phyloP scores from a whole-genome alignment of 768 basidiomycete species.

The Xerocomus spinulosus region DNA sequence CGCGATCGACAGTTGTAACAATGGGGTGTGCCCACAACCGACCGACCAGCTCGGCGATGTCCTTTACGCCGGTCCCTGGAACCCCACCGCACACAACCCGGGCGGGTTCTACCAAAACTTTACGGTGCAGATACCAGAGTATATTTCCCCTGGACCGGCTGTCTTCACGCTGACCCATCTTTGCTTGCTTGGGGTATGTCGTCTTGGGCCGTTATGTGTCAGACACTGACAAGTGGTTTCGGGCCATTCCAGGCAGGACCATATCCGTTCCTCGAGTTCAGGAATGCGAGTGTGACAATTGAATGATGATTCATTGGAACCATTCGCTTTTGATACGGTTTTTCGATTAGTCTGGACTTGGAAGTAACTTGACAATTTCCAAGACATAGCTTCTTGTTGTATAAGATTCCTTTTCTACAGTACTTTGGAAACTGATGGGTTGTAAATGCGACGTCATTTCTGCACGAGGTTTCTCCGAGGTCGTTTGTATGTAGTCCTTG shows the following conservation, averaged over 20 bases:
- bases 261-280: constrained; percentile 27
- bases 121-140: constrained; percentile 12
- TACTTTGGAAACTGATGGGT: no score
- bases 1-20: constrained; percentile 13
- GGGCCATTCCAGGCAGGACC: constrained; percentile 17
- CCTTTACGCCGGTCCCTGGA: constrained; percentile 29
- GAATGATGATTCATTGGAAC: neutral
- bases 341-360: neutral
- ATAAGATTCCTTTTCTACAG: no score
- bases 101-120: constrained; percentile 30
- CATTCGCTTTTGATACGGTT: neutral
- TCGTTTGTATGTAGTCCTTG: no score
- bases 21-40: constrained; percentile 15
- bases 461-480: no score
- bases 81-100: constrained; percentile 12
- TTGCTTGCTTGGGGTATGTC: constrained; percentile 28
- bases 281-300: constrained; percentile 22
- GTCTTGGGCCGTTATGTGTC: neutral
- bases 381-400: neutral
- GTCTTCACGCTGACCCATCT: constrained; percentile 29
- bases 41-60: constrained; percentile 18
- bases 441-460: neutral
- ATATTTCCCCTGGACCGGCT: constrained; percentile 16
- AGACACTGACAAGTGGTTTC: neutral
- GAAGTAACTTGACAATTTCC: neutral